phyloP scores from a whole-genome alignment of 148 eudicot species.

The Mesembryanthemum crystallinum region DNA sequence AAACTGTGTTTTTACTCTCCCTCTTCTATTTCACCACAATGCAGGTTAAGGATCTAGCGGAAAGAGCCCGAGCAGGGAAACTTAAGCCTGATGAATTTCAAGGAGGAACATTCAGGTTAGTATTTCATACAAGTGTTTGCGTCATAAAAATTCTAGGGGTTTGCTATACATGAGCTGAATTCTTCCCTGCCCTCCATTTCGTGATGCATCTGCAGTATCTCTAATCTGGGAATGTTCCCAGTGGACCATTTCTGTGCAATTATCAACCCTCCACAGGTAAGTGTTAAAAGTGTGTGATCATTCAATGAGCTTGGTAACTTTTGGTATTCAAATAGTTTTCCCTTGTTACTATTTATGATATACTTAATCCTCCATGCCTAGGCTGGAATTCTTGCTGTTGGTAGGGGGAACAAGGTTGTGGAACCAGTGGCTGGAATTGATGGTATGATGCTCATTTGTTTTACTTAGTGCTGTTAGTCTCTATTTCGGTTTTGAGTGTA shows the following conservation, averaged over 20 bases:
- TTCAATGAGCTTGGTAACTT: not conserved
- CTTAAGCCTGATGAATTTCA: constrained; percentile 89
- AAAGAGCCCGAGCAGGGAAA: constrained; percentile 87
- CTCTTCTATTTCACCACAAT: not conserved
- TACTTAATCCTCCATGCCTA: constrained; percentile 23
- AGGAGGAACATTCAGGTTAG: constrained; percentile 97
- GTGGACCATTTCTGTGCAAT: constrained; percentile 95
- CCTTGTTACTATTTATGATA: not conserved
- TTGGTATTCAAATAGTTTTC: not conserved
- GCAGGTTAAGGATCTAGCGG: constrained; percentile 91
- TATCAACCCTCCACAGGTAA: constrained; percentile 95
- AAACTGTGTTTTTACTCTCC: not conserved
- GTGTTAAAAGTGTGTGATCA: not conserved
- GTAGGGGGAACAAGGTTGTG: constrained; percentile 87
- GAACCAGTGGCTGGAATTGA: constrained; percentile 64
- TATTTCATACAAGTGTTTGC: not conserved
- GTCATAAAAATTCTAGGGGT: not conserved
- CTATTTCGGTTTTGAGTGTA: not conserved
- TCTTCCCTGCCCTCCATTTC: not conserved
- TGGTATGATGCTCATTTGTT: constrained; percentile 42
- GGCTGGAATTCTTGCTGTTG: constrained; percentile 98
- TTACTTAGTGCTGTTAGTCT: not conserved
- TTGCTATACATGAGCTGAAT: constrained; percentile 2
- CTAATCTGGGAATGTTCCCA: constrained; percentile 96
- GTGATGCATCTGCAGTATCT: constrained; percentile 59